These are phyloP conservation scores for Fusarium paranaense DNA, from an alignment of 2,329 filamentous ascomycete genomes.

Conservation along the genomic window DNA sequence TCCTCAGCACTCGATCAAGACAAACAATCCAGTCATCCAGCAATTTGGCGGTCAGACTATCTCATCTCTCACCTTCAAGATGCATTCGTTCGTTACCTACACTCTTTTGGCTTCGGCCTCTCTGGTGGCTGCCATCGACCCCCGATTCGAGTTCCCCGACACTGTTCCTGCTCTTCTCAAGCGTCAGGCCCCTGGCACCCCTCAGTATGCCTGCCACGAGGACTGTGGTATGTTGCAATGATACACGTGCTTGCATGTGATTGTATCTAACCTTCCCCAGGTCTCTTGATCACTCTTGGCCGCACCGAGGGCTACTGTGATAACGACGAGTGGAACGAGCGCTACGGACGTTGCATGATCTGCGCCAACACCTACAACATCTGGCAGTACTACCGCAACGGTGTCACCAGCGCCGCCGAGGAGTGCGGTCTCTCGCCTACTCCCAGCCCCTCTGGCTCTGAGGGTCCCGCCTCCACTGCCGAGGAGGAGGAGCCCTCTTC, in stretches of 20 bases:
- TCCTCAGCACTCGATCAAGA: slow-evolving; percentile 1
- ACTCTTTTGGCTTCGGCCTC: slow-evolving; percentile 37
- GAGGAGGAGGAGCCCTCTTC: background rate
- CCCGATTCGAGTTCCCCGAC: slow-evolving; percentile 49
- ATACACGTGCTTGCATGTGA: background rate
- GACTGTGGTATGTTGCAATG: slow-evolving; percentile 56
- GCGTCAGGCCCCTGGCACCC: slow-evolving; percentile 58
- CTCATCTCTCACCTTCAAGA: slow-evolving; percentile 14
- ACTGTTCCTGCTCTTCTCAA: slow-evolving; percentile 45
- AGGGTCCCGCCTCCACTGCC: slow-evolving; percentile 2
- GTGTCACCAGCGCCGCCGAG: slow-evolving; percentile 48
- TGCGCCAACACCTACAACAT: slow-evolving; percentile 58
- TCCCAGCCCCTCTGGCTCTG: slow-evolving; percentile 31
- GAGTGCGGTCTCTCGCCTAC: slow-evolving; percentile 43
- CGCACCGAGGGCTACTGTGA: slow-evolving; percentile 51
- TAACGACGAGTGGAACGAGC: slow-evolving; percentile 52
- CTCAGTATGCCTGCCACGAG: slow-evolving; percentile 58
- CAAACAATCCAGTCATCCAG: background rate
- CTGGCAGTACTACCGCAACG: slow-evolving; percentile 57
- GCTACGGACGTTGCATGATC: slow-evolving; percentile 56
- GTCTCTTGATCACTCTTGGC: slow-evolving; percentile 49
- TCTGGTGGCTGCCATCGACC: slow-evolving; percentile 21
- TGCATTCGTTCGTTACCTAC: slow-evolving; percentile 31
- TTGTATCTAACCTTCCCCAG: background rate
- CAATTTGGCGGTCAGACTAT: background rate